Conservation (phyloP, 768 basidiomycete species). For the Rubroboletus satanas region DNA sequence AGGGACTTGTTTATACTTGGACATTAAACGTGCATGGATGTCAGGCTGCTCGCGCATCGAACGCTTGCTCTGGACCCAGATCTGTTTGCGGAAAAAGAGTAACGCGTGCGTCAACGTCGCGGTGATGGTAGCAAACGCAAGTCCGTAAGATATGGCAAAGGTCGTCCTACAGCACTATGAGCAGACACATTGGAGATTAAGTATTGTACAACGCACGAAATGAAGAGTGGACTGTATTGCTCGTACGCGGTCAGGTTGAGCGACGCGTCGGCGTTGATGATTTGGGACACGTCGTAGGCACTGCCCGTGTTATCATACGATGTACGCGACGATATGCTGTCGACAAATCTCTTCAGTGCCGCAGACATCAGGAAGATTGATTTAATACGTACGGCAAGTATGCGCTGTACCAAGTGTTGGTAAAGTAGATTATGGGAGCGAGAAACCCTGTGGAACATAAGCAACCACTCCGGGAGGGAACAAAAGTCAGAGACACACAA, state of each 20-base stretch:
- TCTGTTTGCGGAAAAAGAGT: constrained; percentile 76
- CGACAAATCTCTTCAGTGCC: background rate
- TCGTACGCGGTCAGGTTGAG: constrained; percentile 55
- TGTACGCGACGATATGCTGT: constrained; percentile 55
- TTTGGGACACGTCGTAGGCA: constrained; percentile 53
- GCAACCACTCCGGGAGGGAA: constrained; percentile 50
- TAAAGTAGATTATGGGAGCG: constrained; percentile 62
- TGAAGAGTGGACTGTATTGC: constrained; percentile 57
- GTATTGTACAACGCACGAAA: constrained; percentile 35
- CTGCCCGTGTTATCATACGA: constrained; percentile 63
- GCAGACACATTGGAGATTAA: background rate
- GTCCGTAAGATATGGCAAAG: constrained; percentile 74
- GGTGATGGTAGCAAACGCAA: constrained; percentile 81
- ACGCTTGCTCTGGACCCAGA: constrained; percentile 65
- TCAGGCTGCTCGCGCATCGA: constrained; percentile 78
- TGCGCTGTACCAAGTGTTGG: constrained; percentile 56
- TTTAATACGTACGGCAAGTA: constrained; percentile 48
- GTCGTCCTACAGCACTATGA: constrained; percentile 38
- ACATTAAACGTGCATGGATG: constrained; percentile 60
- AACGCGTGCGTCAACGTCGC: constrained; percentile 69
- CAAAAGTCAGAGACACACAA: constrained; percentile 38
- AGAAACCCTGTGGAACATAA: constrained; percentile 49
- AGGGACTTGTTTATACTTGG: constrained; percentile 52
- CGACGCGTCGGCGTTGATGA: constrained; percentile 50
- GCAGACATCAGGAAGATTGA: background rate